Conservation (phyloP, 2,329 filamentous ascomycete genomes). For the Colletotrichum tabaci region DNA sequence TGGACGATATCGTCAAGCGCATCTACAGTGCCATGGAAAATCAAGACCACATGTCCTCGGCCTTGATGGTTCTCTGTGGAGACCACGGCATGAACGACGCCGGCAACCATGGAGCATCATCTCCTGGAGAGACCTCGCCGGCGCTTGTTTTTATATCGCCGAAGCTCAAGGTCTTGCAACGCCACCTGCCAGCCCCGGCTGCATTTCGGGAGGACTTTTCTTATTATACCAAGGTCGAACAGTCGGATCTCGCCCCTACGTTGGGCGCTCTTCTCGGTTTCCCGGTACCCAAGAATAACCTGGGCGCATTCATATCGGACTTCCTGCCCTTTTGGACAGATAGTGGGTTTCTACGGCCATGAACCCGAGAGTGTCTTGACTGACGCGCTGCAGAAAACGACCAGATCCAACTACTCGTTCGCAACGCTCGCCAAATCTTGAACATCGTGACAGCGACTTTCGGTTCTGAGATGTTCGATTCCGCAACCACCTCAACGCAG, state of each 20-base stretch:
- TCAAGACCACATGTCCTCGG: slow-evolving; percentile 79
- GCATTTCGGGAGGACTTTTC: slow-evolving; percentile 79
- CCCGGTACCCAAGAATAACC: slow-evolving; percentile 89
- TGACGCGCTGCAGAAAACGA: slow-evolving; percentile 60
- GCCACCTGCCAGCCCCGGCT: slow-evolving; percentile 65
- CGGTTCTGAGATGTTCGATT: slow-evolving; percentile 61
- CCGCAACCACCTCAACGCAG: slow-evolving; percentile 41
- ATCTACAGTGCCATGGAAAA: slow-evolving; percentile 84
- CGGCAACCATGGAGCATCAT: slow-evolving; percentile 95
- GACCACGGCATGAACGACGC: slow-evolving; percentile 99
- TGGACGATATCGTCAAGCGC: slow-evolving; percentile 85
- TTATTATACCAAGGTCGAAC: slow-evolving; percentile 89
- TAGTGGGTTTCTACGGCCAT: slow-evolving; percentile 59
- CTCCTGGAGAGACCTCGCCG: slow-evolving; percentile 92
- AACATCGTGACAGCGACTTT: slow-evolving; percentile 84
- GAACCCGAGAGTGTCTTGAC: slow-evolving; percentile 39
- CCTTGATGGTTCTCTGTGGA: slow-evolving; percentile 88
- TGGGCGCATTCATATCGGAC: slow-evolving; percentile 87
- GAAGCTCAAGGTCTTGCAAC: slow-evolving; percentile 75
- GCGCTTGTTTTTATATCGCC: slow-evolving; percentile 93
- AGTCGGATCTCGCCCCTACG: slow-evolving; percentile 94
- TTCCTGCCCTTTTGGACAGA: slow-evolving; percentile 84
- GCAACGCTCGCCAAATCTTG: slow-evolving; percentile 87
- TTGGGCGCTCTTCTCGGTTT: slow-evolving; percentile 89
- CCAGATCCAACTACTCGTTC: slow-evolving; percentile 77